These are phyloP conservation scores for Venustampulla echinocandica DNA, from an alignment of 495 filamentous ascomycete species.

Conservation along the genomic window DNA sequence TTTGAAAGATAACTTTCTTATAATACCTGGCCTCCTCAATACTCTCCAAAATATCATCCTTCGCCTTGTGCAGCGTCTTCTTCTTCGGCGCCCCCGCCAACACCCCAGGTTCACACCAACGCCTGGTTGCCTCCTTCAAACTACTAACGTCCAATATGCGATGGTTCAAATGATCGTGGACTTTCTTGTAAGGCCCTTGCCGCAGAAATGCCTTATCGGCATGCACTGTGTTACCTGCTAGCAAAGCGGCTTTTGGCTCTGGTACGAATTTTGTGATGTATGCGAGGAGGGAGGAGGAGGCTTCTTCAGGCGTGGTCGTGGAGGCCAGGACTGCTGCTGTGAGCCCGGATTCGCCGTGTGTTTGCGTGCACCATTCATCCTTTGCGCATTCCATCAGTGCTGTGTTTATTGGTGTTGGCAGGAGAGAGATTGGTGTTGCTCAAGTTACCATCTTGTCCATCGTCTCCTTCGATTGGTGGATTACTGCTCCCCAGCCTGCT, in stretches of 20 bases:
- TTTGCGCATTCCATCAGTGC: conserved; percentile 11
- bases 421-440: neutral
- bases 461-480: conserved; percentile 62
- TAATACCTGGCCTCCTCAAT: conserved; percentile 87
- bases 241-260: conserved; percentile 49
- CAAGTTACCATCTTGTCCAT: conserved; percentile 59
- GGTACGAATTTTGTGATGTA: conserved; percentile 71
- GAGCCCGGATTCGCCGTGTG: conserved; percentile 64
- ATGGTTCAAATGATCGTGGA: conserved; percentile 74
- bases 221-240: conserved; percentile 91
- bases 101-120: conserved; percentile 64
- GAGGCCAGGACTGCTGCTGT: conserved; percentile 70
- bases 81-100: conserved; percentile 58
- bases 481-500: conserved; percentile 67
- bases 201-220: conserved; percentile 77
- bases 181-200: conserved; percentile 59
- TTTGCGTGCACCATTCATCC: conserved; percentile 47
- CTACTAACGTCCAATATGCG: conserved; percentile 86
- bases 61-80: conserved; percentile 68
- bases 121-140: conserved; percentile 76
- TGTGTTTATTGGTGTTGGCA: neutral
- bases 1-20: conserved; percentile 51
- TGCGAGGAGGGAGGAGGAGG: conserved; percentile 61
- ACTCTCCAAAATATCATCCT: conserved; percentile 87
- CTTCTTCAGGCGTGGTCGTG: conserved; percentile 58